Base-by-base conservation (phyloP, 2,329 filamentous ascomycete genomes). In the Pyrenochaeta sp. region DNA sequence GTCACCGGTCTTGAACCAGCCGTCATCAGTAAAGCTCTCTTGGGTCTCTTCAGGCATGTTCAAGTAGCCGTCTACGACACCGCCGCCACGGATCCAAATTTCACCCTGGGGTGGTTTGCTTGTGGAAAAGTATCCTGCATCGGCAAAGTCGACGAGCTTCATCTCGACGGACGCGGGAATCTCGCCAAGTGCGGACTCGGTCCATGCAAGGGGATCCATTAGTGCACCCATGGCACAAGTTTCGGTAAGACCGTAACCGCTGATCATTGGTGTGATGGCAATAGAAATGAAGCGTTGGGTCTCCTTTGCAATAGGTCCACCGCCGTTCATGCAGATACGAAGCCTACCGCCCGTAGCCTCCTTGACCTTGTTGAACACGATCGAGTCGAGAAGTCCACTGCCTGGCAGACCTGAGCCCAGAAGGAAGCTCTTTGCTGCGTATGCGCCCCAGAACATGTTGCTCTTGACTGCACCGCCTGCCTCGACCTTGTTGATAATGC, bases 1-100 rank as follows among this genome's bases (percentile, higher is more conserved):
- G 70, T 98, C 94, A 56, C 94, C 94, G 14, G 92, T 96, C 84
- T 90, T 94, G 85, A 98, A 98, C 95, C 95, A 98, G 44, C 92
- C 92, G 68, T 97, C 95, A 2, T 86, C 76, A 1, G 90, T 92
- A 60, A 94, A 84, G 4, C 90, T 83, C 72, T 90, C 89, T 68
- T 80, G 76, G 32, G 92, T 97, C 79, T 97, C 93, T 66, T 94
- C 87, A 14, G 90, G 88, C 73, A 97, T 91, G 56, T 96, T 83
- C 72, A 89, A 93, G 79, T 98, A 98, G 32, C 87, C 88, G 30
- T 83, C 82, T 49, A 91, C 85, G 40, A 98, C 89, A 56, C 89
- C 83, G 45, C 82, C 81, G 46, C 94, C 95, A 53, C 90, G 89
- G 64, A 99, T 90, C 83, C 88, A 91, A 71, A 99, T 92, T 78